Evolutionary conservation across 805 yeast species (phyloP), one percentile per base, ranked within the genome.

Genomic region (Metschnikowia rubicola): DNA sequence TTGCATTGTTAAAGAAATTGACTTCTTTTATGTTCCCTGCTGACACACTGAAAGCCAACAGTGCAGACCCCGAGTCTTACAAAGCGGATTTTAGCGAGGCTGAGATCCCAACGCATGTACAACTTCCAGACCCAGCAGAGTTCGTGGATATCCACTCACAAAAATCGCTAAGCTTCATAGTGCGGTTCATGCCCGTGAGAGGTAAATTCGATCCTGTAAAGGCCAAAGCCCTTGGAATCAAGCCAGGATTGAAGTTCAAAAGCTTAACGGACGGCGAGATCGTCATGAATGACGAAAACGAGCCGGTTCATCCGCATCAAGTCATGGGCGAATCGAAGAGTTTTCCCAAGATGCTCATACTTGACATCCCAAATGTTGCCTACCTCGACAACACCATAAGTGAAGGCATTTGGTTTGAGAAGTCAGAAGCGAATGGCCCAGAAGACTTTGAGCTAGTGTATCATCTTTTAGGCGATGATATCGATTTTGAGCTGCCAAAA

Each of bases 151-250:
- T 56, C 57, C 65, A 10, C 52, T 61, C 55, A 11, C 76, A 72
- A 51, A 55, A 70, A 8, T 73, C 94, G 0, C 75, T 89, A 3
- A 81, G 77, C 56, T 91, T 85, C 61, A 73, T 88, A n/a, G 70
- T 92, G 7, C 74, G 80, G 28, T 79, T 88, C 37, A 68, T 78
- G 36, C 81, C 90, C 0, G 71, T 79, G 0, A 71, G 97, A 57
- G 98, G 99, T 0, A 84, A 77, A 58, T 94, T 94, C 59, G 70
- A 80, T 48, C 79, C 79, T 0, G 68, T 72, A 8, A 81, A 75
- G 57, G 97, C 98, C 1, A 68, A 64, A 19, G 78, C 70, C 37
- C 66, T 90, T 17, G 90, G 91, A 0, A 79, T 92, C 8, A 84
- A 84, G 30, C 78, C 78, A 4, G 90, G 94, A 0, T 70, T 75